Base-by-base conservation (phyloP, 2,329 filamentous ascomycete genomes). In the Thelonectria blattea region DNA sequence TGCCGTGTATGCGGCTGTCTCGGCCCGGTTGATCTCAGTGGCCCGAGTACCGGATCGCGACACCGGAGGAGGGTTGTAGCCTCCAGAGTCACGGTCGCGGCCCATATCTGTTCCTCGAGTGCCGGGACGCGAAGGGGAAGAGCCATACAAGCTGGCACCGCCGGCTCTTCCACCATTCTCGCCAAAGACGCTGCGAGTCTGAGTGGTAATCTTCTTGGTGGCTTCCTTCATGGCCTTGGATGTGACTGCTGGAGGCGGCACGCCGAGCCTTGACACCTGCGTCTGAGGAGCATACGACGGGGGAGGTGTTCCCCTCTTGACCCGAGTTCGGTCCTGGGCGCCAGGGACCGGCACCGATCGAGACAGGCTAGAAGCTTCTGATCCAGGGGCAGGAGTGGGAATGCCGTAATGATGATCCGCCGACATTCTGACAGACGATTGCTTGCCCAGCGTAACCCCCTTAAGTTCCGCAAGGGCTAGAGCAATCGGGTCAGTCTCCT, bases 351-450 rank as follows among this genome's bases (percentile, higher is more conserved):
- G 93, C 3, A 79, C 77, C 2, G 81, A 77, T 49, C 82, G 78
- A 24, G 80, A 76, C 56, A 77, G 61, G 47, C 66, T 74, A 7
- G 34, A 3, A 15, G 76, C 73, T 48, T 79, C 79, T 47, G 74
- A 72, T 8, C 81, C 82, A 1, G 86, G 90, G 7, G 84, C 88
- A 5, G 95, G 94, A 2, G 94, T 97, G 12, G 91, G 81, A 63
- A 99, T 89, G n/a, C 95, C 94, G 72, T 96, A 92, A 76, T 97
- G 97, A 62, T 91, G 88, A 75, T 99, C 96, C 17, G 93, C 95
- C n/a, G 95, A 96, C 61, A 97, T 87, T n/a, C 96, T 88, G 50
- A 86, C 83, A 3, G 88, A 89, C 7, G 92, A 86, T 68, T 93
- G 90, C 76, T 98, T 98, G 15, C 81, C 85, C 12, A 91, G 81